Evolutionary conservation across 2,329 filamentous ascomycete species (phyloP).

Genomic region (Dactylellina sp.): DNA sequence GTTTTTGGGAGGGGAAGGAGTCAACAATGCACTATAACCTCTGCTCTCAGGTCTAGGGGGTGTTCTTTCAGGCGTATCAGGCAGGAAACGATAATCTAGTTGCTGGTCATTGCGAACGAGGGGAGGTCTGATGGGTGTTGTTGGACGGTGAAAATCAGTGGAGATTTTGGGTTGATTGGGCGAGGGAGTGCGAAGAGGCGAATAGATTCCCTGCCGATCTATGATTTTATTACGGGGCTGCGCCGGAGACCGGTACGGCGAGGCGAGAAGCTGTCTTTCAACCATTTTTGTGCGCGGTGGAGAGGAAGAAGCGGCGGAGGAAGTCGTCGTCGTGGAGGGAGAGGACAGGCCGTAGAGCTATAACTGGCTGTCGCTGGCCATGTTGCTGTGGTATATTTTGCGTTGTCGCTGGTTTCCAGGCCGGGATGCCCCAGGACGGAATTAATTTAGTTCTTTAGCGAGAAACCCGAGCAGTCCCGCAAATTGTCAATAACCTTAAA

Average conservation of each 20-base stretch:
- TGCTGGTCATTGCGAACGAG: conserved; percentile 36
- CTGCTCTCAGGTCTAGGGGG: conserved; percentile 37
- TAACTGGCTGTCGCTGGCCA: conserved; percentile 46
- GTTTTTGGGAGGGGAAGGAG: conserved; percentile 18
- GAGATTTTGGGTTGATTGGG: conserved; percentile 32
- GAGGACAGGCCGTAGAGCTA: conserved; percentile 34
- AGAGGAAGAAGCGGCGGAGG: not conserved
- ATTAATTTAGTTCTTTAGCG: conserved; percentile 42
- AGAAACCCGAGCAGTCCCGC: conserved; percentile 4
- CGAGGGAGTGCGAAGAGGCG: conserved; percentile 48
- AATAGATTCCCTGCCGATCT: conserved; percentile 45
- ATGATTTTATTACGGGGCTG: conserved; percentile 33
- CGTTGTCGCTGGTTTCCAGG: conserved; percentile 40
- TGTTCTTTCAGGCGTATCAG: conserved; percentile 44
- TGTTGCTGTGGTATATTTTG: conserved; percentile 52
- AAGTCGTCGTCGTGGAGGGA: too few relatives aligned
- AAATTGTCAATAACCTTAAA: conserved; percentile 2
- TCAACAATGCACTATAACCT: conserved; percentile 40
- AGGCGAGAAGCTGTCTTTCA: conserved; percentile 47
- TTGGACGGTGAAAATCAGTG: conserved; percentile 27
- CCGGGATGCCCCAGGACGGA: conserved; percentile 27
- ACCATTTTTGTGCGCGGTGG: conserved; percentile 37
- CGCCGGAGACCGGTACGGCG: conserved; percentile 50
- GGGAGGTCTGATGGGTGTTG: conserved; percentile 47
- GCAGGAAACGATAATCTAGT: conserved; percentile 16